Evolutionary conservation across 345 rosid species (phyloP).

Genomic region (Citrus inodora): DNA sequence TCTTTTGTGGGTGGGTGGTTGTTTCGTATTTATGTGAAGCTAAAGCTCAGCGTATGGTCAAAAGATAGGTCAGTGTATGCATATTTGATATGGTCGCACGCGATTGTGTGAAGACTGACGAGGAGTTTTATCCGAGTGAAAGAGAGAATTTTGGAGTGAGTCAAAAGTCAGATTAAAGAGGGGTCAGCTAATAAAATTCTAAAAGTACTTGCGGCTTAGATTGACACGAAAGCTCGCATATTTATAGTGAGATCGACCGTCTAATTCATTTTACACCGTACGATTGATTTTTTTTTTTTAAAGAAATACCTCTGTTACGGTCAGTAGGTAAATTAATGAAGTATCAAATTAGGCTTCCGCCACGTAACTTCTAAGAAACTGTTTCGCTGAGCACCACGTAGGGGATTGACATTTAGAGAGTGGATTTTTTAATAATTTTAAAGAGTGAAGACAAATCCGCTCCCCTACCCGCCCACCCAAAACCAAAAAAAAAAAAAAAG

Average conservation of each 20-base stretch:
- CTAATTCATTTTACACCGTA: constrained; percentile 1
- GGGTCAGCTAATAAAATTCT: constrained; percentile 10
- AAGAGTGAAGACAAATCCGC: too few relatives aligned
- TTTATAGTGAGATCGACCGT: neutral
- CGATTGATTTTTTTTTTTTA: neutral
- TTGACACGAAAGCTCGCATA: neutral
- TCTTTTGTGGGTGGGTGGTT: neutral
- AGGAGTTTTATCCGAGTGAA: neutral
- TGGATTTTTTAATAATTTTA: neutral
- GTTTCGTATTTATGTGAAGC: neutral
- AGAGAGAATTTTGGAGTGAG: neutral
- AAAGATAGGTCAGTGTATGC: neutral
- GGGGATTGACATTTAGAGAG: neutral
- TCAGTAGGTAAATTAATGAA: too few relatives aligned
- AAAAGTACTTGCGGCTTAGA: neutral
- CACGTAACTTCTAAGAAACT: constrained; percentile 9
- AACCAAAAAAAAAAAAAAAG: too few relatives aligned
- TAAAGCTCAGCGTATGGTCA: neutral
- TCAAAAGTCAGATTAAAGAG: constrained; percentile 17
- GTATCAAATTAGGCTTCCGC: neutral
- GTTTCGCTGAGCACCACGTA: neutral
- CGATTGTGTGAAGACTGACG: neutral
- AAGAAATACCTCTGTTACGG: too few relatives aligned
- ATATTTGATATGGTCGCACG: constrained; percentile 5
- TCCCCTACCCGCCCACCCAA: too few relatives aligned